A percentile compares a stretch with the other conserved stretches of the same genome.
These are phyloP conservation scores for Daucus carota DNA, from an alignment of 129 eudicot species.

Conservation along the genomic window DNA sequence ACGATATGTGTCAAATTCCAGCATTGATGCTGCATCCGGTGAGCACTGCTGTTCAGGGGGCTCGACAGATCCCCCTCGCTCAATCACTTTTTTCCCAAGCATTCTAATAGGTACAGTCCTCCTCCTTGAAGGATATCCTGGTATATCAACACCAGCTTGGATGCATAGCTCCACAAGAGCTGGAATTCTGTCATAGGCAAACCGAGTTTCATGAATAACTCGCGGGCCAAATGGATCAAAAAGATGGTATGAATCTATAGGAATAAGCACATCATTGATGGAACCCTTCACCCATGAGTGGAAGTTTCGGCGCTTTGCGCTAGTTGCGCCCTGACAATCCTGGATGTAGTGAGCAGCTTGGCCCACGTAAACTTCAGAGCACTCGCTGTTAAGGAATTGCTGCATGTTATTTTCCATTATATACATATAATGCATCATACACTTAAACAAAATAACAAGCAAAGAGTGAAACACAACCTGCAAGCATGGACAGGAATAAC, in stretches of 20 bases:
- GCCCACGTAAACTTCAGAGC: conserved; percentile 74
- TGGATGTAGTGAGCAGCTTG: conserved; percentile 63
- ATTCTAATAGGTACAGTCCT: conserved; percentile 80
- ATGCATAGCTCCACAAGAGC: conserved; percentile 96
- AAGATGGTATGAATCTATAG: conserved; percentile 85
- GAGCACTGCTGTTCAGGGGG: conserved; percentile 29
- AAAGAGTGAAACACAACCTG: conserved; percentile 29
- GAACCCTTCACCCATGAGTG: conserved; percentile 96
- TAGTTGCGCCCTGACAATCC: conserved; percentile 58
- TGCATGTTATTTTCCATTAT: not conserved
- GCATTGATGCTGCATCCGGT: conserved; percentile 18
- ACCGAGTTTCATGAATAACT: conserved; percentile 83
- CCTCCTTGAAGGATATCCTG: conserved; percentile 77
- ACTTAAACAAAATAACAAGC: not conserved
- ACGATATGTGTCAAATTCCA: conserved; percentile 74
- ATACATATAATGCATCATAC: not conserved
- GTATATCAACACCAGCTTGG: conserved; percentile 92
- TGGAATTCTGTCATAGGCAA: conserved; percentile 74
- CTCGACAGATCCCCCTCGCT: conserved; percentile 52
- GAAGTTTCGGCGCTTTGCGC: conserved; percentile 45
- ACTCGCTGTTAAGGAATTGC: conserved; percentile 48
- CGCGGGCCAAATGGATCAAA: conserved; percentile 89
- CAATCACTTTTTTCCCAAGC: conserved; percentile 79
- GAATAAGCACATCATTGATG: conserved; percentile 73
- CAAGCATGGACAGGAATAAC: conserved; percentile 83